Conservation (phyloP, 208 protist genomes). For the Lotmaria passim region DNA sequence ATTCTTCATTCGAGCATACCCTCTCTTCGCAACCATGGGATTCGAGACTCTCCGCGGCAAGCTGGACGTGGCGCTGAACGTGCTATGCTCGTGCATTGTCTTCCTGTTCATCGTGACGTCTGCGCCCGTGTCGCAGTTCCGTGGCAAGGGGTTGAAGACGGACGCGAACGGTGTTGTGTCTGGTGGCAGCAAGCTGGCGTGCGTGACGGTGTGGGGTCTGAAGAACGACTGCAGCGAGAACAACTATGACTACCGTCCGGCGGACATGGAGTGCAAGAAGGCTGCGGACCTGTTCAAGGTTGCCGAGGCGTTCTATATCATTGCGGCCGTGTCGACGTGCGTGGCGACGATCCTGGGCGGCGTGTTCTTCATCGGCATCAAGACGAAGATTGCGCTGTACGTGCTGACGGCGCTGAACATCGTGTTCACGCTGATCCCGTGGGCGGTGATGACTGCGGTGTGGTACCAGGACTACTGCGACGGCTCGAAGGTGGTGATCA, state of each 20-base stretch:
- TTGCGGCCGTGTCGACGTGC: conserved; percentile 45
- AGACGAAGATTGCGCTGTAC: conserved; percentile 25
- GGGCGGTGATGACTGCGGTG: conserved; percentile 54
- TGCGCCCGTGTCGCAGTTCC: conserved; percentile 60
- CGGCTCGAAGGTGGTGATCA: background rate
- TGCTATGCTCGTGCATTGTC: conserved; percentile 53
- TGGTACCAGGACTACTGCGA: conserved; percentile 45
- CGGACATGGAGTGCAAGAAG: conserved; percentile 17
- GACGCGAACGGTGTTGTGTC: background rate
- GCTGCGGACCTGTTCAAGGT: conserved; percentile 46
- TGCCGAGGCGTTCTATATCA: conserved; percentile 60
- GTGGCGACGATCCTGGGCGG: conserved; percentile 23
- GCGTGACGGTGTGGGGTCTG: conserved; percentile 56
- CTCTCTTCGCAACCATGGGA: conserved; percentile 40
- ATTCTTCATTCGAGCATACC: background rate
- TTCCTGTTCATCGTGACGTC: conserved; percentile 55
- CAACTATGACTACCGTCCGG: conserved; percentile 28
- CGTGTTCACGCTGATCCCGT: conserved; percentile 45
- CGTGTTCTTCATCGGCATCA: conserved; percentile 40
- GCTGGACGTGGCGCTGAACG: conserved; percentile 41
- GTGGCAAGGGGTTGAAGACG: conserved; percentile 31
- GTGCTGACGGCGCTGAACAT: conserved; percentile 32
- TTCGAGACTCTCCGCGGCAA: conserved; percentile 53
- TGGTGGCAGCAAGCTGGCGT: conserved; percentile 35
- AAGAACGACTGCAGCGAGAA: conserved; percentile 50